Evolutionary conservation across 2,329 filamentous ascomycete genomes (phyloP).

Genomic region (Dryadomyces quercivorus): DNA sequence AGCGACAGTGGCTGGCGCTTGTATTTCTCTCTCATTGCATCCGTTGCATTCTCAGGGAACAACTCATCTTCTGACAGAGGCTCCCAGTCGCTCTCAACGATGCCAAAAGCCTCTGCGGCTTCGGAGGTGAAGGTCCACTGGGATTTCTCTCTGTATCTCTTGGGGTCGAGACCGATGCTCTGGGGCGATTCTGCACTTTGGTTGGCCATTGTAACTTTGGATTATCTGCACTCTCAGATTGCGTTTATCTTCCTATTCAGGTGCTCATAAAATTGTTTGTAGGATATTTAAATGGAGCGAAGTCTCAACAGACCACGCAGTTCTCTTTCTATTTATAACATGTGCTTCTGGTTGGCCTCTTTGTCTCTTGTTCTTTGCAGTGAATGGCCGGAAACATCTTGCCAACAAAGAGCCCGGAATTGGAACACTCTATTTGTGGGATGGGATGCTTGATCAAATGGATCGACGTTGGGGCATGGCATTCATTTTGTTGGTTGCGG

Average conservation of each 20-base stretch:
- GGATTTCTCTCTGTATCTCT: background rate
- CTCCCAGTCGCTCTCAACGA: constrained; percentile 9
- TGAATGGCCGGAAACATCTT: background rate
- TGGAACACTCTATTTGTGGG: background rate
- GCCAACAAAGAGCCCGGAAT: background rate
- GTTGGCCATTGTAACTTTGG: background rate
- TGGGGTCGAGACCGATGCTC: background rate
- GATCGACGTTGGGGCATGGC: too few species aligned
- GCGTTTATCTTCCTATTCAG: background rate
- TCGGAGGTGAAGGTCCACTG: background rate
- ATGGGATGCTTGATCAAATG: too few species aligned
- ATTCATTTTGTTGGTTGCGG: too few species aligned
- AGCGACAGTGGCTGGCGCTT: background rate
- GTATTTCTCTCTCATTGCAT: background rate
- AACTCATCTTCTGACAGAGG: constrained; percentile 2
- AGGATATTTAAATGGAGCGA: background rate
- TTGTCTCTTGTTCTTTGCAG: background rate
- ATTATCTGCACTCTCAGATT: background rate
- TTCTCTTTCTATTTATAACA: background rate
- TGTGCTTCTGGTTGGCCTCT: background rate
- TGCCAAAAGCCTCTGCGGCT: constrained; percentile 2
- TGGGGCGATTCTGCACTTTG: background rate
- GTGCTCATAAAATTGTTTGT: background rate
- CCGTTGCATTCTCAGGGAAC: background rate
- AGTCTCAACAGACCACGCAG: background rate